Evolutionary conservation across 495 filamentous ascomycete genomes (phyloP).

Genomic region (Monascus purpureus): DNA sequence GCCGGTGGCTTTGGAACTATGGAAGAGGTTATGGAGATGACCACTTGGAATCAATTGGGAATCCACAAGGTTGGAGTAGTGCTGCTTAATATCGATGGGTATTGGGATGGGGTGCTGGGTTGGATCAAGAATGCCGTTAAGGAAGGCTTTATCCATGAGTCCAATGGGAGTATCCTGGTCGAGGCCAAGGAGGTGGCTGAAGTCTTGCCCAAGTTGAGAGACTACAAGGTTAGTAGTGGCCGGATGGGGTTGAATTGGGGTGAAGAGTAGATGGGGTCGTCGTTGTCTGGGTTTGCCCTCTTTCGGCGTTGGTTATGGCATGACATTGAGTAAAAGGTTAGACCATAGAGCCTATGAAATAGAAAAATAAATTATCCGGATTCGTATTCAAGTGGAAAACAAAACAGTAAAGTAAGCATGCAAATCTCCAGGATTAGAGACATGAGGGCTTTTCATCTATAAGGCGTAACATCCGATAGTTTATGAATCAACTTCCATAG

Average conservation of each 20-base stretch:
- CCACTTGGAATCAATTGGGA: constrained; percentile 94
- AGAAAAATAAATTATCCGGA: not conserved
- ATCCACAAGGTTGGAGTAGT: constrained; percentile 77
- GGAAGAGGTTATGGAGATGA: constrained; percentile 93
- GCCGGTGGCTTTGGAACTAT: constrained; percentile 87
- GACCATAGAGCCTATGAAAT: not conserved
- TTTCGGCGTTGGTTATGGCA: not conserved
- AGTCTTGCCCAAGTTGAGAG: constrained; percentile 50
- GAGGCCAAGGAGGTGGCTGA: constrained; percentile 61
- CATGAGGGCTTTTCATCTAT: constrained; percentile 22
- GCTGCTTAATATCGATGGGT: constrained; percentile 74
- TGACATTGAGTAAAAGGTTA: not conserved
- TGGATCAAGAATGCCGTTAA: constrained; percentile 73
- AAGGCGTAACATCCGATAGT: constrained; percentile 13
- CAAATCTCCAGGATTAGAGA: constrained; percentile 4
- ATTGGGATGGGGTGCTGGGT: constrained; percentile 70
- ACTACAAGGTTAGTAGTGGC: constrained; percentile 61
- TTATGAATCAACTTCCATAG: constrained; percentile 78
- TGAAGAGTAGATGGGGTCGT: constrained; percentile 46
- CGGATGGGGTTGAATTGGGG: constrained; percentile 75
- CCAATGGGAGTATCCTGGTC: constrained; percentile 59
- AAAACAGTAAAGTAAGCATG: too few species aligned
- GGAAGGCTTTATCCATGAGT: constrained; percentile 57
- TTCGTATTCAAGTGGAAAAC: not conserved
- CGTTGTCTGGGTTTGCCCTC: not conserved